Evolutionary conservation across 768 basidiomycete species (phyloP).

Genomic region (Pleurotus platypus): DNA sequence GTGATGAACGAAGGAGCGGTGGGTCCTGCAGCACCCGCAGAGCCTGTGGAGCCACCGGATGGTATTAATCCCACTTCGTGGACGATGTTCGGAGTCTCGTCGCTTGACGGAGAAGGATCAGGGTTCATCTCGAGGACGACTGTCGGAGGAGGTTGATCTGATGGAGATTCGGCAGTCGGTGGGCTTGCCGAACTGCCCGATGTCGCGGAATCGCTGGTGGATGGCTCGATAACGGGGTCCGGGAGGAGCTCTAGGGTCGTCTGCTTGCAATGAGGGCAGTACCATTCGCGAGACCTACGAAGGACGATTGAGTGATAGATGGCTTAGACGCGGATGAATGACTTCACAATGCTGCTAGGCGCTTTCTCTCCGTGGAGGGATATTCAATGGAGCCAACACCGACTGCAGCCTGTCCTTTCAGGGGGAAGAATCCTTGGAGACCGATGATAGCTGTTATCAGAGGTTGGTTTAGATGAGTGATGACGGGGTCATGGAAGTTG

Average conservation of each 20-base stretch:
- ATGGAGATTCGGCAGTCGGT: not conserved
- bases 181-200: not conserved
- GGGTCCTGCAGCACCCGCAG: not conserved
- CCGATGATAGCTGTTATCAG: conserved; percentile 69
- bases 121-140: not conserved
- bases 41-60: not conserved
- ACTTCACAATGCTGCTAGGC: conserved; percentile 72
- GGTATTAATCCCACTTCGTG: conserved; percentile 3
- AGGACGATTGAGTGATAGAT: conserved; percentile 11
- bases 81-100: not conserved
- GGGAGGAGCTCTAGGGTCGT: conserved; percentile 70
- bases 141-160: not conserved
- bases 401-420: conserved; percentile 82
- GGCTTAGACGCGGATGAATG: not conserved
- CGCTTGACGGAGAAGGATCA: not conserved
- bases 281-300: conserved; percentile 75
- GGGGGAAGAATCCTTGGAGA: conserved; percentile 84
- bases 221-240: conserved; percentile 40
- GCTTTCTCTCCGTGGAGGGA: conserved; percentile 68
- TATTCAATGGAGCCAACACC: conserved; percentile 88
- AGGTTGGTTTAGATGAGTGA: not conserved
- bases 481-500: not conserved
- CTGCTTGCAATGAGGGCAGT: conserved; percentile 69
- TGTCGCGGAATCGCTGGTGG: not conserved
- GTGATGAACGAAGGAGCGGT: conserved; percentile 2